Evolutionary conservation across 2,329 filamentous ascomycete genomes (phyloP).

Genomic region (Trichoderma gracile): DNA sequence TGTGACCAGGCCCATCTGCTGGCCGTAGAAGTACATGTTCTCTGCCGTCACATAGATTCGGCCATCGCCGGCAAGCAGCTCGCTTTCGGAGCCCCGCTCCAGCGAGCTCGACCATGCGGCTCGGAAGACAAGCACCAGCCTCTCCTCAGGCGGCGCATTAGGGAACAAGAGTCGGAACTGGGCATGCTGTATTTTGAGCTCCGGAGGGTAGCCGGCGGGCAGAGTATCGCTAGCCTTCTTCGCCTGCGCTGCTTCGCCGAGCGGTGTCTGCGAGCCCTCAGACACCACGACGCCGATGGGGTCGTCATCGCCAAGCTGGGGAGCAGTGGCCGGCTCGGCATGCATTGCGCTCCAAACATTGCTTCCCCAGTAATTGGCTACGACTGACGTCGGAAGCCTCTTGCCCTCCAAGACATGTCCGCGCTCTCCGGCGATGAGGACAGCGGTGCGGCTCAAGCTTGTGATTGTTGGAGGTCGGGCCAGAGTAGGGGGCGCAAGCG

Average conservation of each 20-base stretch:
- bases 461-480: slow-evolving; percentile 82
- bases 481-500: slow-evolving; percentile 77
- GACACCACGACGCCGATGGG: slow-evolving; percentile 46
- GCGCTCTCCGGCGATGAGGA: slow-evolving; percentile 76
- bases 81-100: slow-evolving; percentile 45
- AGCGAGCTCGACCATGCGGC: slow-evolving; percentile 73
- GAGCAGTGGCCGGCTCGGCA: slow-evolving; percentile 36
- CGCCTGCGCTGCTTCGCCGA: slow-evolving; percentile 36
- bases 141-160: slow-evolving; percentile 72
- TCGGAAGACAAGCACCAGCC: slow-evolving; percentile 86
- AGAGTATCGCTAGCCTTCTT: slow-evolving; percentile 54
- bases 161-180: slow-evolving; percentile 94
- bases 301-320: slow-evolving; percentile 42
- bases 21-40: slow-evolving; percentile 94
- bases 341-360: slow-evolving; percentile 64
- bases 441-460: slow-evolving; percentile 81
- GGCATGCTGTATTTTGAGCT: slow-evolving; percentile 82
- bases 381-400: slow-evolving; percentile 76
- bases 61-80: slow-evolving; percentile 60
- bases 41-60: slow-evolving; percentile 84
- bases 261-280: slow-evolving; percentile 35
- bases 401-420: slow-evolving; percentile 67
- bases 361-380: slow-evolving; percentile 94
- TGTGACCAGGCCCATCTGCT: slow-evolving; percentile 87
- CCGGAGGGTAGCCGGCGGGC: slow-evolving; percentile 75